Evolutionary conservation across 2,329 filamentous ascomycete species (phyloP).

Genomic region (Pseudogymnoascus sp.): DNA sequence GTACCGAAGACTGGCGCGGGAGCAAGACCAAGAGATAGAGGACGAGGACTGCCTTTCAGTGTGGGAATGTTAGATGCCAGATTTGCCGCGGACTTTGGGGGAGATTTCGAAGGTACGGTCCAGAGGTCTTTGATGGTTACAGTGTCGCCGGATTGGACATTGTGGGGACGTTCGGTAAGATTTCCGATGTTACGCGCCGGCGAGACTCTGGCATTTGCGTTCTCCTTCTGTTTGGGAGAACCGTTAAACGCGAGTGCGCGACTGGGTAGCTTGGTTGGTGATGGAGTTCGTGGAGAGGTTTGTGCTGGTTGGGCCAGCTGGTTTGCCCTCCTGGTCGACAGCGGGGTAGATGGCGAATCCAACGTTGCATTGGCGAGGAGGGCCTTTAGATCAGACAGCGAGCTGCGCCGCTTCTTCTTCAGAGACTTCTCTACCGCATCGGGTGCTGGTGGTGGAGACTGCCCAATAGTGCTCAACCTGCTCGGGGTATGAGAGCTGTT

Average conservation of each 20-base stretch:
- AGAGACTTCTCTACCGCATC: conserved; percentile 36
- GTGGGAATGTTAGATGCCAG: conserved; percentile 27
- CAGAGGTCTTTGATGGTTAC: conserved; percentile 23
- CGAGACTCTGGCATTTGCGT: conserved; percentile 13
- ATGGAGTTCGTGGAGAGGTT: conserved; percentile 26
- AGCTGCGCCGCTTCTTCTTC: conserved; percentile 81
- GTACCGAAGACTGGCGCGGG: neutral
- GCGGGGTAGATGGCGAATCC: conserved; percentile 32
- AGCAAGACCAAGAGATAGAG: neutral
- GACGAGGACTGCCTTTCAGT: conserved; percentile 17
- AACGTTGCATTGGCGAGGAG: conserved; percentile 56
- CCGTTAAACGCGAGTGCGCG: conserved; percentile 9
- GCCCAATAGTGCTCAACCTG: conserved; percentile 25
- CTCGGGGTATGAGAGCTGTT: conserved; percentile 43
- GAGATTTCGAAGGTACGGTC: conserved; percentile 17
- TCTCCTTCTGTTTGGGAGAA: conserved; percentile 25
- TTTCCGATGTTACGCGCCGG: conserved; percentile 19
- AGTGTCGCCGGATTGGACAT: conserved; percentile 23
- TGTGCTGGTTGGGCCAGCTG: conserved; percentile 18
- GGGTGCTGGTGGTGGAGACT: conserved; percentile 27
- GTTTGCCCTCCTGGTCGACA: conserved; percentile 11
- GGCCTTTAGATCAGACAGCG: conserved; percentile 73
- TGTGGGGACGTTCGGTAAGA: conserved; percentile 23
- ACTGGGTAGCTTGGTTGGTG: conserved; percentile 19
- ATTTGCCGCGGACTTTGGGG: conserved; percentile 20